Percentiles rank a stretch among this genome's conserved stretches.
These are phyloP conservation scores for Histomonas meleagridis DNA, from an alignment of 208 protist genomes.

Conservation along the genomic window DNA sequence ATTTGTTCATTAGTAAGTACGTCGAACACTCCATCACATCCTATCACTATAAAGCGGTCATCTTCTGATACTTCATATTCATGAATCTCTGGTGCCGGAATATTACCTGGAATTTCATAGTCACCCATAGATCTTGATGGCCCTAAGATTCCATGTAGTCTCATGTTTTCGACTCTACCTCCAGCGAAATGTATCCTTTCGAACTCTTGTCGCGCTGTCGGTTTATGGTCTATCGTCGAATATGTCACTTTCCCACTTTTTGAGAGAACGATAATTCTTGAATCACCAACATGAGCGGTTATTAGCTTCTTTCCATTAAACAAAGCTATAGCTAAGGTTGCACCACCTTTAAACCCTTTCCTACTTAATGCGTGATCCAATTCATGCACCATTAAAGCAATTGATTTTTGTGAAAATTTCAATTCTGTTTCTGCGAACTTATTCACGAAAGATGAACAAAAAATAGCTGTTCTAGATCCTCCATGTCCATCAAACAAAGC, in stretches of 20 bases:
- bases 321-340: background rate
- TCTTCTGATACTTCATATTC: background rate
- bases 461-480: background rate
- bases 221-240: background rate
- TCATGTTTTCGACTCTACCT: background rate
- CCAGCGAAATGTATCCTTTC: background rate
- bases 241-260: background rate
- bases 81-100: background rate
- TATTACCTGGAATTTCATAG: background rate
- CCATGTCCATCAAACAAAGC: background rate
- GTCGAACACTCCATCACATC: conserved; percentile 10
- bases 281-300: background rate
- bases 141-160: background rate
- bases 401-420: background rate
- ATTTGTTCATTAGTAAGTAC: background rate
- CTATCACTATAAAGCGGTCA: background rate
- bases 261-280: background rate
- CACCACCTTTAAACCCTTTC: background rate
- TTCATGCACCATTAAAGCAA: background rate
- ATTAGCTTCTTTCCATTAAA: background rate
- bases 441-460: background rate
- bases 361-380: background rate
- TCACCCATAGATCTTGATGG: background rate
- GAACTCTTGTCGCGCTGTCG: background rate
- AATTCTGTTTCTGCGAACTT: background rate